Base-by-base conservation (phyloP, 768 basidiomycete genomes). In the Tephrocybe sp. region DNA sequence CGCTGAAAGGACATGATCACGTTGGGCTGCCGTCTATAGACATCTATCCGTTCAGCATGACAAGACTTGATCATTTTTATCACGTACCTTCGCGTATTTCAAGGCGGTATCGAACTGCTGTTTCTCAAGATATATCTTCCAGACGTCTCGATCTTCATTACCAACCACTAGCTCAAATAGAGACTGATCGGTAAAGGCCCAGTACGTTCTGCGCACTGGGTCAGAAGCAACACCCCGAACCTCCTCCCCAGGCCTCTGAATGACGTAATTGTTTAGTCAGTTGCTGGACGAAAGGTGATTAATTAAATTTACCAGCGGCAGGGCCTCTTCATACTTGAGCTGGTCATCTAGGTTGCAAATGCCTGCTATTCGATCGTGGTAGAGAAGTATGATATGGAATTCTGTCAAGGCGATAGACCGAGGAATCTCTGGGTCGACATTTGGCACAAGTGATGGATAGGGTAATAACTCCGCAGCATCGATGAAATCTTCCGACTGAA, bases 81-180 rank as follows among this genome's bases (percentile, higher is more conserved):
- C 20, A 58, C 76, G 24, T 38, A 90, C 96, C 77, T 91, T 93
- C 20, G 93, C 82, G 69, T 90, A 90, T 50, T 79, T 75, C 48
- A 96, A 68, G 0, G 96, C 92, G 0, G 78, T 67, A n/a, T 91
- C 88, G 58, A 83, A 93, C 47, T 86, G 80, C 2, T 79, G 83
- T 60, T 88, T 84, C 47, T 86, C 81, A 8, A 98, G 76, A 67
- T 90, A 93, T 48, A 94, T 85, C 62, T 85, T 84, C 97, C 97
- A 99, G 7, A 99, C 86, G 64, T 98, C 91, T 10, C 95, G 81
- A 62, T 90, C 90, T 71, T 99, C 97, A 59, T 95, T 93, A 7
- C 77, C 77, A 10, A 91, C 78, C 5, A 87, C 82, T 21, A 99
- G 70, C 62, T 99, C 97, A 60, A 90, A 94, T 17, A 99, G 77